These are phyloP conservation scores for Cystobasidium slooffiae DNA, from an alignment of 1,284 basidiomycete genomes.

Conservation along the genomic window DNA sequence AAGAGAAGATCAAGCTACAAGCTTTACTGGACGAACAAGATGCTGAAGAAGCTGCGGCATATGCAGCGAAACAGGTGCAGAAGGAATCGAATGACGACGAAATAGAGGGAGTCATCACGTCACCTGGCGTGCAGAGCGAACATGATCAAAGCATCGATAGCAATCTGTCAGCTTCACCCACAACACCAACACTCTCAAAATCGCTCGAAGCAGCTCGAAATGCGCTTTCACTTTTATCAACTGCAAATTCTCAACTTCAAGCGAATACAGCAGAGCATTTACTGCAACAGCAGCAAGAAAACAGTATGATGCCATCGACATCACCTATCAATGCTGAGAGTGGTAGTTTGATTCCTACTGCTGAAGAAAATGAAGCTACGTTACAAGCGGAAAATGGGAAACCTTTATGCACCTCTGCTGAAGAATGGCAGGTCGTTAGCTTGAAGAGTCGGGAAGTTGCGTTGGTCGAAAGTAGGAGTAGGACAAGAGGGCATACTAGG, in stretches of 20 bases:
- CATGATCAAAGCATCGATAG: no score
- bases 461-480: conserved; percentile 7
- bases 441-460: conserved; percentile 5
- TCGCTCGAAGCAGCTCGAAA: neutral
- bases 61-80: neutral
- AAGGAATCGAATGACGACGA: neutral
- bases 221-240: neutral
- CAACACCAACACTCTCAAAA: neutral
- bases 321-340: neutral
- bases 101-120: neutral
- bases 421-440: conserved; percentile 41
- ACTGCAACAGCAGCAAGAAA: neutral
- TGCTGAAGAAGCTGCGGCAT: neutral
- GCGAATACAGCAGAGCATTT: neutral
- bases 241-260: neutral
- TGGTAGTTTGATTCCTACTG: neutral
- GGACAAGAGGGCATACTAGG: conserved; percentile 15
- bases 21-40: neutral
- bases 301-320: neutral
- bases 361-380: conserved; percentile 19
- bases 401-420: conserved; percentile 24
- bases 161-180: no score
- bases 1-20: conserved; percentile 11
- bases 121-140: no score
- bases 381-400: conserved; percentile 17